Conservation (phyloP, 2,329 filamentous ascomycete genomes). For the Thielaviopsis punctulata region DNA sequence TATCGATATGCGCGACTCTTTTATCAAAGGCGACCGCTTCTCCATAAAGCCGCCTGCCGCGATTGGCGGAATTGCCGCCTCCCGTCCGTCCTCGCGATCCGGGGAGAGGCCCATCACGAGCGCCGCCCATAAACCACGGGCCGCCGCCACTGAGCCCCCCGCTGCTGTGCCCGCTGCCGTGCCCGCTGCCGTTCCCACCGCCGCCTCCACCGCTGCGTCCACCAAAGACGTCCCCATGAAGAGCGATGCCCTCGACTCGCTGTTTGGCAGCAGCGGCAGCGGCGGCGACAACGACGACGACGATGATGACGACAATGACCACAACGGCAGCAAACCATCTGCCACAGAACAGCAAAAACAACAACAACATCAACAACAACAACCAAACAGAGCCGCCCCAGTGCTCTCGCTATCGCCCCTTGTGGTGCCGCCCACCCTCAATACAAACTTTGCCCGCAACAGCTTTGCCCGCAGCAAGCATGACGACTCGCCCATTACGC, state of each 20-base stretch:
- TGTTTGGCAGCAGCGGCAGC: neutral
- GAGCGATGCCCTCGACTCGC: conserved; percentile 5
- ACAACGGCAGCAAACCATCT: neutral
- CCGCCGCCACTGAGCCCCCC: neutral
- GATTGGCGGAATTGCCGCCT: conserved; percentile 1
- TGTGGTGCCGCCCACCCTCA: conserved; percentile 1
- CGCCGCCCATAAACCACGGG: conserved; percentile 1
- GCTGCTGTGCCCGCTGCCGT: neutral
- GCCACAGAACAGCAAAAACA: too few species aligned
- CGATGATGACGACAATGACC: neutral
- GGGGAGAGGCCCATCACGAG: neutral
- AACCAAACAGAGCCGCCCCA: too few species aligned
- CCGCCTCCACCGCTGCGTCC: neutral
- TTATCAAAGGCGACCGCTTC: neutral
- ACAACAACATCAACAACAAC: too few species aligned
- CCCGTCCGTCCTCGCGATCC: neutral
- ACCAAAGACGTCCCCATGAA: neutral
- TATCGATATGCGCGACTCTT: neutral
- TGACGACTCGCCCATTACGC: neutral
- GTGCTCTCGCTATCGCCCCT: neutral
- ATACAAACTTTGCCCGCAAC: conserved; percentile 1
- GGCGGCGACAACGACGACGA: neutral
- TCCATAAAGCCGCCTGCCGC: conserved; percentile 12
- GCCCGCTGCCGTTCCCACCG: too few species aligned
- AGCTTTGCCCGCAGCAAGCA: neutral